Evolutionary conservation across 1,284 basidiomycete genomes (phyloP).

Genomic region (Apiotrichum laibachii): DNA sequence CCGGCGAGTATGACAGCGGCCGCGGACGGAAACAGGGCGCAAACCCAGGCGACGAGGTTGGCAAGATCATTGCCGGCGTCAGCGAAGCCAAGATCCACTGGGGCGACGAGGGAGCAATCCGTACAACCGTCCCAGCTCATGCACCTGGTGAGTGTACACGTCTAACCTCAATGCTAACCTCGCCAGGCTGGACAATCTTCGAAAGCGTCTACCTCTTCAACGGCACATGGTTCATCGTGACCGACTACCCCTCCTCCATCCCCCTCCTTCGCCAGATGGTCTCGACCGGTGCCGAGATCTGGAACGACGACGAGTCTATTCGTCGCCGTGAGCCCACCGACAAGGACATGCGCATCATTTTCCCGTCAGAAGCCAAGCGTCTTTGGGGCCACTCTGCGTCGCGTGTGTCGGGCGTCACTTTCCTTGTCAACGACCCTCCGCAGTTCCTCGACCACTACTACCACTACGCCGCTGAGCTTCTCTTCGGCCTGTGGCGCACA

Average conservation of each 20-base stretch:
- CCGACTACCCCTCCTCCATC: conserved; percentile 48
- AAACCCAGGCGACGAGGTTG: background rate
- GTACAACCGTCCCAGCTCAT: conserved; percentile 46
- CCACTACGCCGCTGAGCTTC: conserved; percentile 76
- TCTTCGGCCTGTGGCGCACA: conserved; percentile 82
- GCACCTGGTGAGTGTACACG: conserved; percentile 46
- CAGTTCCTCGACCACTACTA: conserved; percentile 66
- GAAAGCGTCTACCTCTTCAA: conserved; percentile 60
- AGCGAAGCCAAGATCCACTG: conserved; percentile 42
- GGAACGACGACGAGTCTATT: conserved; percentile 53
- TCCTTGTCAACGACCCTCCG: conserved; percentile 70
- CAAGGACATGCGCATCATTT: conserved; percentile 71
- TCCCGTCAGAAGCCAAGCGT: conserved; percentile 62
- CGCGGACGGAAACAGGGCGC: conserved; percentile 5
- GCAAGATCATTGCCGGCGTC: conserved; percentile 9
- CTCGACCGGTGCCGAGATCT: conserved; percentile 52
- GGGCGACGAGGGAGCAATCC: conserved; percentile 37
- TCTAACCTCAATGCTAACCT: background rate
- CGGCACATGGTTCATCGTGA: conserved; percentile 53
- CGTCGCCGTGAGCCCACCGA: conserved; percentile 60
- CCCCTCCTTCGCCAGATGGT: conserved; percentile 52
- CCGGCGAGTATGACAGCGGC: background rate
- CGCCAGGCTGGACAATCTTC: conserved; percentile 68
- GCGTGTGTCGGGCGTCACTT: conserved; percentile 45
- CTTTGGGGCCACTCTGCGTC: conserved; percentile 61